These are phyloP conservation scores for Lyophyllum decastes DNA, from an alignment of 768 basidiomycete genomes.

Conservation along the genomic window DNA sequence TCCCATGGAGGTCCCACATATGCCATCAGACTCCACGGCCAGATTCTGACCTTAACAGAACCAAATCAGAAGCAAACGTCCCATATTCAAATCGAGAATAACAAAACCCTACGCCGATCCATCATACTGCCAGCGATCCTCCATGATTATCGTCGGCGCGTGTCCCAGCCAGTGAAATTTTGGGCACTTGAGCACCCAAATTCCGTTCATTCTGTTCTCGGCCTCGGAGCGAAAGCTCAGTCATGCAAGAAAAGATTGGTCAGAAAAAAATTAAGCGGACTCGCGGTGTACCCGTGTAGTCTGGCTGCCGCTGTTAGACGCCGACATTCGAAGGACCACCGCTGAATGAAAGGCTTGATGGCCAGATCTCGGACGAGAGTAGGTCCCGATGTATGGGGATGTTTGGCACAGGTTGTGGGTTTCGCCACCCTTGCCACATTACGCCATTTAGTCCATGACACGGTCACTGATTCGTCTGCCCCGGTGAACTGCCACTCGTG, in stretches of 20 bases:
- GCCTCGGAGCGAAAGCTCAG: not conserved
- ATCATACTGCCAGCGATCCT: not conserved
- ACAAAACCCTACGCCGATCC: not conserved
- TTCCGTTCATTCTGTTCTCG: not conserved
- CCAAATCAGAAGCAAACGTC: not conserved
- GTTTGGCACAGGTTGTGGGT: slow-evolving; percentile 14
- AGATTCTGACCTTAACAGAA: not conserved
- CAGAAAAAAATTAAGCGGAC: not conserved
- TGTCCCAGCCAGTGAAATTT: not conserved
- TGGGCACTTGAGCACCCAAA: not conserved
- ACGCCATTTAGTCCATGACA: slow-evolving; percentile 3
- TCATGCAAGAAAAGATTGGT: not conserved
- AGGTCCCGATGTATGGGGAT: slow-evolving; percentile 21
- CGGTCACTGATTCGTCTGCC: slow-evolving; percentile 11
- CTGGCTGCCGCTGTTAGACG: not conserved
- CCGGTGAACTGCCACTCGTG: slow-evolving; percentile 2
- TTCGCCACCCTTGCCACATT: not conserved
- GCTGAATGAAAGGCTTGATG: not conserved
- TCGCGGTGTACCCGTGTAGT: not conserved
- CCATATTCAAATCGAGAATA: not conserved
- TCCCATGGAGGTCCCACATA: not conserved
- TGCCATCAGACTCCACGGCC: not conserved
- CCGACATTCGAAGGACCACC: not conserved
- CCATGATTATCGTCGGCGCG: not conserved
- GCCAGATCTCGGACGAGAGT: slow-evolving; percentile 8